A percentile compares a stretch with the other conserved stretches of the same genome.
phyloP scores from a whole-genome alignment of 345 rosid genomes.

The Kandelia obovata region DNA sequence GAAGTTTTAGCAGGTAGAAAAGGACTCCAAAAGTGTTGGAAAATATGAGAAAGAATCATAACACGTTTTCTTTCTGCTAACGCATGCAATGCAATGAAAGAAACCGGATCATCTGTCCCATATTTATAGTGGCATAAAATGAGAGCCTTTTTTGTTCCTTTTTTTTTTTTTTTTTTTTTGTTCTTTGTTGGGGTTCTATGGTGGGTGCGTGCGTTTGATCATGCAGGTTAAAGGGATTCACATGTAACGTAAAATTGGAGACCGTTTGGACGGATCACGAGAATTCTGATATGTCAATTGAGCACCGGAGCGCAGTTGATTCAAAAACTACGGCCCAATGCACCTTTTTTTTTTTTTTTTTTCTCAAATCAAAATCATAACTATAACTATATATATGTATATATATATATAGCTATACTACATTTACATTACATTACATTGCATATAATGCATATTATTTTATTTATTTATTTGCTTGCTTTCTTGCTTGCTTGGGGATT shows the following conservation, averaged over 20 bases:
- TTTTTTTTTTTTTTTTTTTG: not conserved
- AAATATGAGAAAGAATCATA: slow-evolving; percentile 17
- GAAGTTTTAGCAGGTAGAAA: slow-evolving; percentile 7
- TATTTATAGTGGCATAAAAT: slow-evolving; percentile 42
- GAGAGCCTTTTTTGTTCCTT: not conserved
- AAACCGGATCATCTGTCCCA: slow-evolving; percentile 18
- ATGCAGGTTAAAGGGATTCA: slow-evolving; percentile 48
- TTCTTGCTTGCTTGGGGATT: no score
- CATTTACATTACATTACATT: no score
- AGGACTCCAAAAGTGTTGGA: slow-evolving; percentile 14
- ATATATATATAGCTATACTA: not conserved
- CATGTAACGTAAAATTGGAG: slow-evolving; percentile 45
- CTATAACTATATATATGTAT: no score
- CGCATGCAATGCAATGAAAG: slow-evolving; percentile 21
- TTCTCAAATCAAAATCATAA: slow-evolving; percentile 6
- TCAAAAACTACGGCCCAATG: not conserved
- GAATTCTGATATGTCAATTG: slow-evolving; percentile 23
- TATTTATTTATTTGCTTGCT: no score
- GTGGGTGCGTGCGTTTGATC: not conserved
- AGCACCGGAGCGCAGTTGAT: slow-evolving; percentile 67
- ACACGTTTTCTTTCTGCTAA: slow-evolving; percentile 14
- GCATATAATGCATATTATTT: no score
- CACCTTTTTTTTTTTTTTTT: not conserved
- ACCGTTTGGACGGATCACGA: slow-evolving; percentile 51
- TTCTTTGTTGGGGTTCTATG: not conserved